Conservation (phyloP, 208 protist genomes). For the Sergeia podlipaevii region DNA sequence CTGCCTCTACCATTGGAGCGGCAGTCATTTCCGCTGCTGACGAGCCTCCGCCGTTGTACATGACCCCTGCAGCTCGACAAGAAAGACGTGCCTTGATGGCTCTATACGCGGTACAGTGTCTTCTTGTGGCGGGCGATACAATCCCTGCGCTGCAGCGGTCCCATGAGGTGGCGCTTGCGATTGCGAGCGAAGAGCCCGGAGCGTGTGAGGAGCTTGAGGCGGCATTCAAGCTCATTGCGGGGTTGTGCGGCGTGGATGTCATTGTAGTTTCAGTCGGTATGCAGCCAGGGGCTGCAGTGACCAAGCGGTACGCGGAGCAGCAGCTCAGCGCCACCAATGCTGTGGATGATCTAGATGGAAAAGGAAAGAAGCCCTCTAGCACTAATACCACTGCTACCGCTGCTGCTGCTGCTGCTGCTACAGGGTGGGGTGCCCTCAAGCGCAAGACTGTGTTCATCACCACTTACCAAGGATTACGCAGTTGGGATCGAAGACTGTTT, state of each 20-base stretch:
- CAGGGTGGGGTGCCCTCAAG: background rate
- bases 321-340: too few relatives aligned
- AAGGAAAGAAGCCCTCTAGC: too few relatives aligned
- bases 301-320: too few relatives aligned
- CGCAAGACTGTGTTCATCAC: constrained; percentile 9
- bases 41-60: constrained; percentile 17
- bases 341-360: too few relatives aligned
- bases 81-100: constrained; percentile 46
- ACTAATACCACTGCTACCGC: too few relatives aligned
- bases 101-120: constrained; percentile 50
- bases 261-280: constrained; percentile 4
- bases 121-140: constrained; percentile 21
- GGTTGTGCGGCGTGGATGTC: constrained; percentile 6
- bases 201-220: constrained; percentile 18
- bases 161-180: constrained; percentile 26
- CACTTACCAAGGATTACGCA: constrained; percentile 17
- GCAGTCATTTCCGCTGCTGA: background rate
- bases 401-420: background rate
- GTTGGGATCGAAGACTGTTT: too few relatives aligned
- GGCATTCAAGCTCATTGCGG: background rate
- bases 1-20: background rate
- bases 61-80: constrained; percentile 13
- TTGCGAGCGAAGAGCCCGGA: constrained; percentile 24
- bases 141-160: constrained; percentile 15
- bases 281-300: background rate